Evolutionary conservation across 106 monocot genomes (phyloP).

Genomic region (Acorus calamus): DNA sequence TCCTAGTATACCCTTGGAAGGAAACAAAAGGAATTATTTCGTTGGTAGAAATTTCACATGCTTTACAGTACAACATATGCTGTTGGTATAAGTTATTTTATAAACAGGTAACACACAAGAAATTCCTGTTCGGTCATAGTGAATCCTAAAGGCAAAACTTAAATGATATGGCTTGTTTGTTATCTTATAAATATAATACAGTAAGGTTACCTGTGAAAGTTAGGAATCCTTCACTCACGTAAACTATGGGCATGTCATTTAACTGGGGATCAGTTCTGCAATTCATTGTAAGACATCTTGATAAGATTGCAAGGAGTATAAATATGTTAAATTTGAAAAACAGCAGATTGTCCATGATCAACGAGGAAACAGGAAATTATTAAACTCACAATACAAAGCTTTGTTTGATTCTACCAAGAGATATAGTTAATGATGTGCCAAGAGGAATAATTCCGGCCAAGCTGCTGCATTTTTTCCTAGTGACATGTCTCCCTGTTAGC

Average conservation of each 20-base stretch:
- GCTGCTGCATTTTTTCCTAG: conserved; percentile 34
- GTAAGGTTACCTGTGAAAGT: conserved; percentile 51
- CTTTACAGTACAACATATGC: too few species aligned
- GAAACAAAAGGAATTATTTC: background rate
- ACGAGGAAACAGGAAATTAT: conserved; percentile 6
- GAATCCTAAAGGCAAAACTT: too few species aligned
- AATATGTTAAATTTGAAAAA: background rate
- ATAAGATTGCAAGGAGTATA: background rate
- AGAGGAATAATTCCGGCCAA: conserved; percentile 27
- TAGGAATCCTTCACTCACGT: conserved; percentile 85
- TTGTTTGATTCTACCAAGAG: conserved; percentile 99
- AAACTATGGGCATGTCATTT: conserved; percentile 85
- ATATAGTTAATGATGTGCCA: conserved; percentile 58
- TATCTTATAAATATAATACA: background rate
- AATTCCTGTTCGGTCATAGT: too few species aligned
- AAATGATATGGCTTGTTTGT: too few species aligned
- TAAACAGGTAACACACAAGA: too few species aligned
- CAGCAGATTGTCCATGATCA: background rate
- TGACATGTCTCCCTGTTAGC: conserved; percentile 43
- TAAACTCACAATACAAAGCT: conserved; percentile 99
- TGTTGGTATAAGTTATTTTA: too few species aligned
- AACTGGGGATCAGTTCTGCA: conserved; percentile 79
- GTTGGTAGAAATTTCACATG: too few species aligned
- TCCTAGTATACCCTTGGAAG: conserved; percentile 56
- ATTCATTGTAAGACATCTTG: conserved; percentile 7